These are phyloP conservation scores for Cercospora sp. DNA, from an alignment of 2,329 filamentous ascomycete genomes.

Conservation along the genomic window DNA sequence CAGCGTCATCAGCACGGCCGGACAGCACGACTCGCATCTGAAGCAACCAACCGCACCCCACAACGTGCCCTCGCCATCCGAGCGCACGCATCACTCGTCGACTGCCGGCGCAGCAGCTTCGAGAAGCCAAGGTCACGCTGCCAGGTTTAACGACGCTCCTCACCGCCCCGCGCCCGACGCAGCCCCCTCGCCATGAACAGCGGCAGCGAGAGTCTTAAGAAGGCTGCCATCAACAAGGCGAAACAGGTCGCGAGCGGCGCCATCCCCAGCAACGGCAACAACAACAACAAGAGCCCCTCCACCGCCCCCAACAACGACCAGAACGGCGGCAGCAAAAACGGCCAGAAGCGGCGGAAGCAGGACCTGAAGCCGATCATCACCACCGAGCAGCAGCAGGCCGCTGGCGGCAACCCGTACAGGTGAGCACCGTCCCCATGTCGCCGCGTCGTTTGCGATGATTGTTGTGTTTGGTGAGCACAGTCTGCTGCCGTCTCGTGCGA, in stretches of 20 bases:
- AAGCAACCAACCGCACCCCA: constrained; percentile 17
- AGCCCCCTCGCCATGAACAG: constrained; percentile 26
- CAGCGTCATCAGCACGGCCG: constrained; percentile 12
- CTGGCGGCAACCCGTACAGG: constrained; percentile 12
- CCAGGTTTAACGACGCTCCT: constrained; percentile 5
- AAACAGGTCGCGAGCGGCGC: constrained; percentile 63
- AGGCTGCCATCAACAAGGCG: constrained; percentile 65
- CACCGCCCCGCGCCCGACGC: constrained; percentile 14
- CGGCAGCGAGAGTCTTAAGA: constrained; percentile 37
- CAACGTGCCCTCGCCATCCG: constrained; percentile 9
- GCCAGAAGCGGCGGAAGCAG: constrained; percentile 74
- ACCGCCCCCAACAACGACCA: neutral
- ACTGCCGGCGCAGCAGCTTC: constrained; percentile 6
- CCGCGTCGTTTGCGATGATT: neutral
- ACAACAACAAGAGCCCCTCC: constrained; percentile 14
- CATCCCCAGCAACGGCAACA: constrained; percentile 35
- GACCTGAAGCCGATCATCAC: constrained; percentile 74
- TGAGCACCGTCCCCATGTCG: constrained; percentile 4
- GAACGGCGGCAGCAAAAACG: constrained; percentile 37
- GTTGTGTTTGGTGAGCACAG: neutral
- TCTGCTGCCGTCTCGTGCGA: neutral
- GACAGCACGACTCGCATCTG: constrained; percentile 20
- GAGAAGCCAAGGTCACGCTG: constrained; percentile 9
- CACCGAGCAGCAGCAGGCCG: constrained; percentile 53
- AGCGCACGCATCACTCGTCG: constrained; percentile 3